phyloP scores from a whole-genome alignment of 2,329 filamentous ascomycete species.

The Fusarium sp. region DNA sequence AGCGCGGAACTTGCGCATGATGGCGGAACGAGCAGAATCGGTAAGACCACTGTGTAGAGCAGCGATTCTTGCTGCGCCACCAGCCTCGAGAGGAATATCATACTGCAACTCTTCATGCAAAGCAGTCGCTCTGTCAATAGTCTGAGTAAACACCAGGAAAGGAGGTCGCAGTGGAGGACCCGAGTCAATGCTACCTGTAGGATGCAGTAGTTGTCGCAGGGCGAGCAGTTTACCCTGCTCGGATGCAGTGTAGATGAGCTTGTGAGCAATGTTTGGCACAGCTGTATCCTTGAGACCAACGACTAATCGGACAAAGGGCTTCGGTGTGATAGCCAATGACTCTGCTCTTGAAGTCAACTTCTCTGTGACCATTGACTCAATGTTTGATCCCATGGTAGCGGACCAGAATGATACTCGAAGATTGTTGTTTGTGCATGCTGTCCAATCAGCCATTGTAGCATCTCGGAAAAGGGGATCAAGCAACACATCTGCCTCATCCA shows the following conservation, averaged over 20 bases:
- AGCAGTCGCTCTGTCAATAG: conserved; percentile 88
- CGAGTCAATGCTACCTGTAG: conserved; percentile 67
- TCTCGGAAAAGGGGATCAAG: conserved; percentile 91
- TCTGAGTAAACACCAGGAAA: conserved; percentile 96
- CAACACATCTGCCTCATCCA: conserved; percentile 96
- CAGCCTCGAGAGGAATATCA: conserved; percentile 90
- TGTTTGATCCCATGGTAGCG: conserved; percentile 94
- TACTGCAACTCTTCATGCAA: conserved; percentile 91
- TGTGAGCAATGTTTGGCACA: conserved; percentile 90
- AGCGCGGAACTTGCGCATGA: conserved; percentile 90
- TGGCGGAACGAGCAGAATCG: conserved; percentile 76
- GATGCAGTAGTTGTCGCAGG: conserved; percentile 88
- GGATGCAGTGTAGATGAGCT: conserved; percentile 88
- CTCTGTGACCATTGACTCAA: conserved; percentile 81
- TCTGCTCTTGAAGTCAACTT: conserved; percentile 69
- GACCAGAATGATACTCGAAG: conserved; percentile 90
- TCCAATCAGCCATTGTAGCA: conserved; percentile 88
- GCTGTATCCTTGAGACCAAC: conserved; percentile 97
- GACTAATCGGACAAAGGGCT: conserved; percentile 81
- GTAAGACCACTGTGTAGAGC: conserved; percentile 90
- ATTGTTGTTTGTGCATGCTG: conserved; percentile 75
- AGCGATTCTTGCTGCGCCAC: conserved; percentile 84
- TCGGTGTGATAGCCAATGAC: conserved; percentile 51
- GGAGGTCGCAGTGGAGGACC: conserved; percentile 79
- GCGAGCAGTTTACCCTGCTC: conserved; percentile 95